Evolutionary conservation across 345 rosid genomes (phyloP).

Genomic region (Triadica sebifera): DNA sequence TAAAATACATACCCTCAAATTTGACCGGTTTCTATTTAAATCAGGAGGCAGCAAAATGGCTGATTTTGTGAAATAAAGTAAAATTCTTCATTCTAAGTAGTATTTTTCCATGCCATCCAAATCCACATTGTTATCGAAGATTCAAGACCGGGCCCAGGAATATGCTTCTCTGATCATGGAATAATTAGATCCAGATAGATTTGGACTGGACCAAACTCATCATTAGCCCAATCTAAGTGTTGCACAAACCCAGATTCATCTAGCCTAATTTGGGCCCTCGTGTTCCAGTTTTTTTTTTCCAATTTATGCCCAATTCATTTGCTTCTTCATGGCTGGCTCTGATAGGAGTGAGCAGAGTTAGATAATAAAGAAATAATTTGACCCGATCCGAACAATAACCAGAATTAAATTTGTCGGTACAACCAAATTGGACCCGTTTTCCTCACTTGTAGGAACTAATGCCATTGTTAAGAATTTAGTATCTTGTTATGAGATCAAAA

Average conservation of each 20-base stretch:
- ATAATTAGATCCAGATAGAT: slow-evolving; percentile 61
- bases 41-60: slow-evolving; percentile 9
- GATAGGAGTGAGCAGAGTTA: no score
- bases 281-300: no score
- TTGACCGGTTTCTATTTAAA: slow-evolving; percentile 34
- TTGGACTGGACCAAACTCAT: not conserved
- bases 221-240: not conserved
- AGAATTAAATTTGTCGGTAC: no score
- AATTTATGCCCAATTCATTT: no score
- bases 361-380: no score
- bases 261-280: not conserved
- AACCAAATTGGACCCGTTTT: no score
- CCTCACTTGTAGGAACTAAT: no score
- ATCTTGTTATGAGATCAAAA: no score
- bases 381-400: no score
- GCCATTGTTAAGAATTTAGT: no score
- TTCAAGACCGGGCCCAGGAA: slow-evolving; percentile 67
- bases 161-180: slow-evolving; percentile 87
- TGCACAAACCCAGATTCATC: not conserved
- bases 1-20: slow-evolving; percentile 27
- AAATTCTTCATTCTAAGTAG: not conserved
- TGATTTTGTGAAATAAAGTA: not conserved
- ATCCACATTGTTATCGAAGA: slow-evolving; percentile 42
- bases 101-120: not conserved
- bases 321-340: no score